A percentile compares a stretch with the other conserved stretches of the same genome.
Conservation (phyloP, 2,329 filamentous ascomycete genomes). For the Sclerotiophoma versabilis region DNA sequence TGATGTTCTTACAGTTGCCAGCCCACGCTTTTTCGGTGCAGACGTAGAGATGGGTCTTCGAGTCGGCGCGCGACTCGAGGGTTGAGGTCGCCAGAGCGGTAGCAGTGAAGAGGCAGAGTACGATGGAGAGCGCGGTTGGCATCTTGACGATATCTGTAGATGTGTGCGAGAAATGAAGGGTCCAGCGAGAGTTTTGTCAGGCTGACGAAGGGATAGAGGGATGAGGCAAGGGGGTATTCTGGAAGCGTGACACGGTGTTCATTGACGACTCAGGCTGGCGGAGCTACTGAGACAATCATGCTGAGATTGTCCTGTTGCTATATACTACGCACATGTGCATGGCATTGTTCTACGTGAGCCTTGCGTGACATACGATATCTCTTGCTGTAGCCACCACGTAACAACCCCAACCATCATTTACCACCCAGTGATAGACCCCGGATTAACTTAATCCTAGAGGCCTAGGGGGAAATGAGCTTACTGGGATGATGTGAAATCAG, state of each 20-base stretch:
- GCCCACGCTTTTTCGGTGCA: slow-evolving; percentile 24
- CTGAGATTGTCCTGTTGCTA: background rate
- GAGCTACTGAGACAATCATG: background rate
- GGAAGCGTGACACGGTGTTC: background rate
- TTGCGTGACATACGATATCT: too few relatives aligned
- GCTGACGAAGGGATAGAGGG: background rate
- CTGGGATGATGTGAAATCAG: too few relatives aligned
- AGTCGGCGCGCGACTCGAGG: background rate
- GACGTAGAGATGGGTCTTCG: slow-evolving; percentile 27
- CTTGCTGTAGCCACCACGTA: too few relatives aligned
- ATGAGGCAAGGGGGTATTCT: slow-evolving; percentile 6
- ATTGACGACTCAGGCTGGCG: background rate
- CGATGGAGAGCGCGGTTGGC: background rate
- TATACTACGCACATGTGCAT: background rate
- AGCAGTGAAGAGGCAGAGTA: background rate
- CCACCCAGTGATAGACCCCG: too few relatives aligned
- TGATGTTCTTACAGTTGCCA: slow-evolving; percentile 27
- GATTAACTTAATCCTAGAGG: too few relatives aligned
- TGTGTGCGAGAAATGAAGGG: background rate
- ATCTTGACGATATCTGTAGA: background rate
- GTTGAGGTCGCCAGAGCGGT: background rate
- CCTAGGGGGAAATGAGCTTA: too few relatives aligned
- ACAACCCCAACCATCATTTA: too few relatives aligned
- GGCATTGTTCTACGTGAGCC: background rate
- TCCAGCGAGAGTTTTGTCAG: background rate